Evolutionary conservation across 2,329 filamentous ascomycete species (phyloP).

Genomic region (Cladobotryum mycophilum): DNA sequence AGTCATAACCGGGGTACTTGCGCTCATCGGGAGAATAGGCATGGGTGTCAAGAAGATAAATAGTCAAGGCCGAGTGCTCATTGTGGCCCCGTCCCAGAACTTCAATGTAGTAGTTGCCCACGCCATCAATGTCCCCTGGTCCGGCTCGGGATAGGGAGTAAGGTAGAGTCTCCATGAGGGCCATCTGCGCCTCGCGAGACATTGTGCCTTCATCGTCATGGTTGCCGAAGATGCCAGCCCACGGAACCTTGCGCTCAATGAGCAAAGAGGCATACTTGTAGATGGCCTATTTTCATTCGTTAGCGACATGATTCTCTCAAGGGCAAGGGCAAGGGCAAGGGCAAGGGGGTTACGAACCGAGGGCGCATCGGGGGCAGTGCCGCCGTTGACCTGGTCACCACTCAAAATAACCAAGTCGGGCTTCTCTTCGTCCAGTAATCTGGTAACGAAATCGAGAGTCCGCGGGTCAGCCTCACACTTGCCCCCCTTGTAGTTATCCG

Average conservation of each 20-base stretch:
- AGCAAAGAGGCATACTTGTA: slow-evolving; percentile 88
- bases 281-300: slow-evolving; percentile 54
- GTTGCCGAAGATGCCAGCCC: slow-evolving; percentile 92
- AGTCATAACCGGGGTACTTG: slow-evolving; percentile 89
- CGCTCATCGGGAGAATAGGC: slow-evolving; percentile 85
- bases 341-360: slow-evolving; percentile 48
- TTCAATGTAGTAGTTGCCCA: slow-evolving; percentile 93
- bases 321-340: neutral
- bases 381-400: slow-evolving; percentile 93
- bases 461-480: slow-evolving; percentile 87
- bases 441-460: slow-evolving; percentile 81
- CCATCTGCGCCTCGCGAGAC: slow-evolving; percentile 73
- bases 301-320: slow-evolving; percentile 11
- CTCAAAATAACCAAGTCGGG: slow-evolving; percentile 88
- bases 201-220: slow-evolving; percentile 90
- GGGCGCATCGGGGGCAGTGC: slow-evolving; percentile 84
- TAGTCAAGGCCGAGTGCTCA: slow-evolving; percentile 81
- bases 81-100: slow-evolving; percentile 72
- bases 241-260: slow-evolving; percentile 82
- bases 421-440: slow-evolving; percentile 83
- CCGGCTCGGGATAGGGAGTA: slow-evolving; percentile 84
- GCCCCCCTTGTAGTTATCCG: slow-evolving; percentile 62
- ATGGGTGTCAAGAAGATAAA: slow-evolving; percentile 95
- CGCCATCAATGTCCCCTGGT: slow-evolving; percentile 75
- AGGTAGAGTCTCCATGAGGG: slow-evolving; percentile 75